Conservation (phyloP, 2,329 filamentous ascomycete species). For the Cordyceps tenuipes region DNA sequence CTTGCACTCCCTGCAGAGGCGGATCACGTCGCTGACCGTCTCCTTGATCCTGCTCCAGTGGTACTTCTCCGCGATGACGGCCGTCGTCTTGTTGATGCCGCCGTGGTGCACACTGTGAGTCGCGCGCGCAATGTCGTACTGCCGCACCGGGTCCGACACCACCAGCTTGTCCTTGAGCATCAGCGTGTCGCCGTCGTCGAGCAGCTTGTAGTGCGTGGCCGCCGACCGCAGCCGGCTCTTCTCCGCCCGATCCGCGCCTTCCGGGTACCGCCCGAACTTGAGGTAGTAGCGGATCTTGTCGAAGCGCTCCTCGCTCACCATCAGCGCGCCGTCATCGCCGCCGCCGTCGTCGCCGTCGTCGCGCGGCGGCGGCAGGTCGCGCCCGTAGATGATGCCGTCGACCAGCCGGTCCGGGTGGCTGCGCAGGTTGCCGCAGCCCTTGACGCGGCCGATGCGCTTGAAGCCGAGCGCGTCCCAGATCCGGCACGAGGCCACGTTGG, state of each 20-base stretch:
- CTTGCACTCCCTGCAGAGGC: conserved; percentile 84
- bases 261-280: conserved; percentile 87
- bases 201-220: conserved; percentile 88
- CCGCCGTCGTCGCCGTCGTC: conserved; percentile 30
- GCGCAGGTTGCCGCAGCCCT: conserved; percentile 60
- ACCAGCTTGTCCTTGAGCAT: conserved; percentile 99
- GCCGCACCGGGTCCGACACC: conserved; percentile 77
- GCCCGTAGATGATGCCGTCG: conserved; percentile 72
- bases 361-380: conserved; percentile 39
- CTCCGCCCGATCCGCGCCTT: conserved; percentile 86
- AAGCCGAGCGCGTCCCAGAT: conserved; percentile 92
- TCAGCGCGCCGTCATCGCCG: conserved; percentile 34
- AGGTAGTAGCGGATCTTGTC: conserved; percentile 98
- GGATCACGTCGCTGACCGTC: conserved; percentile 89
- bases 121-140: conserved; percentile 79
- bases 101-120: conserved; percentile 72
- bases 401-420: conserved; percentile 61
- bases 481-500: conserved; percentile 79
- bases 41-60: conserved; percentile 99
- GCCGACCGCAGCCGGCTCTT: conserved; percentile 91
- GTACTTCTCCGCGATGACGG: conserved; percentile 84
- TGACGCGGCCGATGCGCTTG: conserved; percentile 81
- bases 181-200: conserved; percentile 65
- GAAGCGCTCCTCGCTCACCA: conserved; percentile 86
- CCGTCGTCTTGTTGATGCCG: conserved; percentile 97